These are phyloP conservation scores for Lycium barbarum DNA, from an alignment of 257 asterid genomes.

Conservation along the genomic window DNA sequence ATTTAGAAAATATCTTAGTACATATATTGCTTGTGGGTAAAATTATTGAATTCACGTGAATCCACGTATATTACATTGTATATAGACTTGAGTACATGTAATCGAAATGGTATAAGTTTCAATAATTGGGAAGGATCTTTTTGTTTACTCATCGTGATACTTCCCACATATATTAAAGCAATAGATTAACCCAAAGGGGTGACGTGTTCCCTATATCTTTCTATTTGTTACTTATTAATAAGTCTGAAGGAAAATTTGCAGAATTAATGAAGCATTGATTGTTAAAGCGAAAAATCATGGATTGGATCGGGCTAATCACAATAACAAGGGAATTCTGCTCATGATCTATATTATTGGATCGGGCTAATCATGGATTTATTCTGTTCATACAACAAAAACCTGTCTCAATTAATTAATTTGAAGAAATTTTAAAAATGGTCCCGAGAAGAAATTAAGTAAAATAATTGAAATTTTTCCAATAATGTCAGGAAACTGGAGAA, in stretches of 20 bases:
- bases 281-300: background rate
- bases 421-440: background rate
- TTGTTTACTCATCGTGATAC: background rate
- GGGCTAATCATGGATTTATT: background rate
- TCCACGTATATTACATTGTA: too few species aligned
- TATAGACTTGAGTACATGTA: too few species aligned
- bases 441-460: background rate
- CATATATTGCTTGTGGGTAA: too few species aligned
- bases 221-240: background rate
- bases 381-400: background rate
- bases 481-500: background rate
- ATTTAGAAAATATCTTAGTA: too few species aligned
- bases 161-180: background rate
- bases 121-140: background rate
- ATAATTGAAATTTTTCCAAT: background rate
- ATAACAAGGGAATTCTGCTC: too few species aligned
- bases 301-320: background rate
- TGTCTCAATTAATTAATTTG: background rate
- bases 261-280: background rate
- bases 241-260: background rate
- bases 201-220: background rate
- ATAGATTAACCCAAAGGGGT: background rate
- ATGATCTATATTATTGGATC: slow-evolving; percentile 15
- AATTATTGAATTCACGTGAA: too few species aligned
- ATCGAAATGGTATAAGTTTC: too few species aligned